Conservation (phyloP, 257 asterid genomes). For the Perilla frutescens region DNA sequence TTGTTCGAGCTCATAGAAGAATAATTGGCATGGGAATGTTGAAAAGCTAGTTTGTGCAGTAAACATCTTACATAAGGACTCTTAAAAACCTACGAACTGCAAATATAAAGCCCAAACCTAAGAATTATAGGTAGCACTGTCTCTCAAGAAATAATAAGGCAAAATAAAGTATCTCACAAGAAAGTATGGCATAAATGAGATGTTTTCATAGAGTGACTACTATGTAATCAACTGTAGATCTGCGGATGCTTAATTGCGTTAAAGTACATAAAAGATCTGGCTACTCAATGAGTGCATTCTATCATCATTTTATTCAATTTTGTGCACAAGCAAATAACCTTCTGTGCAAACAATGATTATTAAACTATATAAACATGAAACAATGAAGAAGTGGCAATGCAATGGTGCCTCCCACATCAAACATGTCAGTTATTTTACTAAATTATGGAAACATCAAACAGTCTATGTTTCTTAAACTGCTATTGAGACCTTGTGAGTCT, state of each 20-base stretch:
- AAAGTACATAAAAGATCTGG: not conserved
- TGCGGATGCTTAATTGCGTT: not conserved
- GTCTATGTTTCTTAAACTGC: not conserved
- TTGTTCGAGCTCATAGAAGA: constrained; percentile 7
- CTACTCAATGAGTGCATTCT: not conserved
- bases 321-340: constrained; percentile 9
- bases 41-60: not conserved
- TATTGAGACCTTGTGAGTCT: constrained; percentile 58
- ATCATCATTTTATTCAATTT: constrained; percentile 1
- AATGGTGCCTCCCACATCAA: constrained; percentile 2
- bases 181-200: constrained; percentile 2
- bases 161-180: not conserved
- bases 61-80: not conserved
- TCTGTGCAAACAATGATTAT: not conserved
- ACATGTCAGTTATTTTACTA: constrained; percentile 13
- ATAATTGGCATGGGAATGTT: not conserved
- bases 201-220: not conserved
- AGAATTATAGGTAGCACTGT: not conserved
- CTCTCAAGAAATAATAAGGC: not conserved
- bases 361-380: constrained; percentile 11
- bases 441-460: constrained; percentile 1
- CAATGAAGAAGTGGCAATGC: constrained; percentile 13
- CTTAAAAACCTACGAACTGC: not conserved
- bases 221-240: not conserved
- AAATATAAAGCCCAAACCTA: not conserved